Evolutionary conservation across 148 eudicot species (phyloP), one percentile per base, ranked within the genome.

Genomic region (Cornus florida): DNA sequence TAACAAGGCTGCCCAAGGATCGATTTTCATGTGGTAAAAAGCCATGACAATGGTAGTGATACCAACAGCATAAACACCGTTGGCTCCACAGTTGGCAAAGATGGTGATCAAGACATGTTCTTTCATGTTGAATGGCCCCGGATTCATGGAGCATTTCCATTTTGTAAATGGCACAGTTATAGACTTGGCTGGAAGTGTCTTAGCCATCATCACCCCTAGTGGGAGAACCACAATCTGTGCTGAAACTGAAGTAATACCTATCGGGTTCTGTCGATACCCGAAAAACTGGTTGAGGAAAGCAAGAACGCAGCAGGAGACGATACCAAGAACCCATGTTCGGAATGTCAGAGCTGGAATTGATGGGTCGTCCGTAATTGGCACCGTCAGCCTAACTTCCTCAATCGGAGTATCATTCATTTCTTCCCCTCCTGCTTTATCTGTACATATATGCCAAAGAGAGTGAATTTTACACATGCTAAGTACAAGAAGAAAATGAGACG

Each of bases 21-120:
- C 31, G 19, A 92, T 48, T 0, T 32, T 10, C 22, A 87, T 14
- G 7, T 82, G 82, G 60, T 92, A 92, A 57, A 80, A 87, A 50
- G 89, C 90, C 85, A 80, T 89, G n/a, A 92, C 89, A 23, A 79
- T 80, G 5, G 82, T 84, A 32, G 91, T 62, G 3, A 91, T 89
- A 70, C 73, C 43, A 7, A 79, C 72, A 6, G 94, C 93, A 80
- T 92, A 92, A 38, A 84, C 92, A n/a, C 84, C 80, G 9, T 75
- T 59, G 10, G 84, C 24, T 4, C 91, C 92, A n/a, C 80, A 77
- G 43, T 53, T 82, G 38, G 94, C 97, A 7, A 92, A 89, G 1
- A 91, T 81, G 31, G 92, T 91, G 57, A 92, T 90, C 78, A 92
- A 31, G 4, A 87, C 91, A 66, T 92, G 94, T 70, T 92, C 97